phyloP scores from a whole-genome alignment of 768 basidiomycete species.

The Fomitopsis serialis region DNA sequence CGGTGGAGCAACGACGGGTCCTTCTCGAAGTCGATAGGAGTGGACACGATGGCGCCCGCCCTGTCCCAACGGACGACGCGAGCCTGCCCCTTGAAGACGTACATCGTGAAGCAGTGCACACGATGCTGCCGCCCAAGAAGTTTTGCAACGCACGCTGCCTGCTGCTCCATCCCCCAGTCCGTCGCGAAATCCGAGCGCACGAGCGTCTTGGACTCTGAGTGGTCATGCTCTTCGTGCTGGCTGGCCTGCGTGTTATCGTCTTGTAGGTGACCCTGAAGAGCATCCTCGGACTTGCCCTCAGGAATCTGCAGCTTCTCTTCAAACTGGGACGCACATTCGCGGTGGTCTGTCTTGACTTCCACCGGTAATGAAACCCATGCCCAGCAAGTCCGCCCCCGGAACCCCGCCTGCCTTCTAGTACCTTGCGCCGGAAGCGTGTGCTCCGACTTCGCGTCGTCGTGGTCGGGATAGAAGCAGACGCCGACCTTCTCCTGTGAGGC shows the following conservation, averaged over 20 bases:
- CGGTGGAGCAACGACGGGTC: not conserved
- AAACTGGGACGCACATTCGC: too few relatives aligned
- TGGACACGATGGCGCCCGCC: conserved; percentile 3
- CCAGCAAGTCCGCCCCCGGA: not conserved
- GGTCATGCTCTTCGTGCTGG: too few relatives aligned
- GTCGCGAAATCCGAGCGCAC: too few relatives aligned
- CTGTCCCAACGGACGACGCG: conserved; percentile 5
- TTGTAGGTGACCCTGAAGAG: not conserved
- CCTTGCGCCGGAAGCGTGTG: not conserved
- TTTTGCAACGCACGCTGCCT: conserved; percentile 1
- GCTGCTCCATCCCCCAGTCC: not conserved
- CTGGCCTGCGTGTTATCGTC: too few relatives aligned
- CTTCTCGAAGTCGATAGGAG: conserved; percentile 1
- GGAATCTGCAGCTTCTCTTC: too few relatives aligned
- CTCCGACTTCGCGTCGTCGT: not conserved
- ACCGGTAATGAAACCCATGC: not conserved
- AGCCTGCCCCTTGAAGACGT: not conserved
- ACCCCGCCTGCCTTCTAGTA: too few relatives aligned
- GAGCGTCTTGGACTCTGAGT: too few relatives aligned
- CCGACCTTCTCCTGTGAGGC: too few relatives aligned
- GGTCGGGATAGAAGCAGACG: not conserved
- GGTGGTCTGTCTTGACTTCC: not conserved
- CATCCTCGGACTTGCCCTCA: not conserved
- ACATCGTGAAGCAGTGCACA: not conserved
- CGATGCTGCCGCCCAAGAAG: conserved; percentile 5